Evolutionary conservation across 2,329 filamentous ascomycete genomes (phyloP), one percentile per base, ranked within the genome.

Genomic region (Xylaria hypoxylon): DNA sequence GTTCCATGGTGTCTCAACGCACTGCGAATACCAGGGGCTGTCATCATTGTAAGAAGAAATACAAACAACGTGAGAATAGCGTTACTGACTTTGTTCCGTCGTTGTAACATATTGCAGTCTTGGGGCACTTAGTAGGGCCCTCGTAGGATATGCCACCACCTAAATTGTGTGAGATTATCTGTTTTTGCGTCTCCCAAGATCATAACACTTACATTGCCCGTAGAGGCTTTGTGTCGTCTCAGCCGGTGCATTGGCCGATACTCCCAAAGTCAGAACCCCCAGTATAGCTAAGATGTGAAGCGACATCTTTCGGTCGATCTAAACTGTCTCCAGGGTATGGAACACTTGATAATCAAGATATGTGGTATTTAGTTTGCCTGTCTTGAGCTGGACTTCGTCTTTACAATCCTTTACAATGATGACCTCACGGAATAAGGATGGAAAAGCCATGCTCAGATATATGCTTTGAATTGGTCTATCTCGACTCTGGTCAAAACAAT

Each of bases 21-120:
- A 68, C 45, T 68, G 65, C 1, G 62, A 44, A 2, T 65, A 68
- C 62, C 62, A 68, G 1, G 65, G 65, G 26, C 65, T 68, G 17
- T 4, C 13, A 35, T 6, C 3, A 4, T 10, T 51, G 40, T 59
- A 33, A 64, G 56, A 22, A 47, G 5, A 2, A 24, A 33, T 56
- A 24, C 17, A 33, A n/a, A 35, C 11, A 5, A n/a, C 33, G 50
- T 59, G n/a, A 33, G 15, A 15, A 13, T 28, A 40, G 38, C 19
- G 17, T n/a, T 26, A 68, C 65, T 59, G n/a, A 65, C 62, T 68
- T 68, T 2, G 61, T 64, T 59, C 28, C 45, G 17, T 45, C 33
- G n/a, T 15, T 62, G 33, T 68, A 68, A 42, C 62, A 68, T 24
- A 35, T 65, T 38, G 62, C 58, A 2, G 57, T 58, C 42, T 44